Evolutionary conservation across 495 filamentous ascomycete genomes (phyloP), one percentile per base, ranked within the genome.

Genomic region (Xylona heveae): DNA sequence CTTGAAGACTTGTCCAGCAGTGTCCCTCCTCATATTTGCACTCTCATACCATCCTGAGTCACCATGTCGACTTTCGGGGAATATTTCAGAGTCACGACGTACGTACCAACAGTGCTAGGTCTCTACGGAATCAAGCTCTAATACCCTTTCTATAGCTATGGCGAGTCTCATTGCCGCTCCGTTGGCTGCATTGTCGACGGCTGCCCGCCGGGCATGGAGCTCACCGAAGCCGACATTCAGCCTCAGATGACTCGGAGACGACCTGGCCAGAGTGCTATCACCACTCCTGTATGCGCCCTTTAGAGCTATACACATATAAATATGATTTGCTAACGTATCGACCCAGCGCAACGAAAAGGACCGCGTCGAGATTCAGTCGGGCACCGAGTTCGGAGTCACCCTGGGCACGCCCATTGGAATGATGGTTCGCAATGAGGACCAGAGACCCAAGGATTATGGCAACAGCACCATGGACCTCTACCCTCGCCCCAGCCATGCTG

Each of bases 371-470:
- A 95, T 97, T 47, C 82, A 94, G 47, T 90, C 81, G 2, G 88
- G 88, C 28, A 91, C 81, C 2, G 90, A 95, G 49, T 81, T 80
- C 41, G 88, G 90, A 6, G 52, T 91, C 34, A 94, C 88, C 6
- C 60, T 95, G 23, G 88, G 88, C 14, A 90, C 88, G 8, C 88
- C 90, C 10, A 93, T 95, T 45, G 80, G 62, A 27, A 66, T 95
- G 57, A 47, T 81, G 31, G 85, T 95, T 13, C 58, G 69, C 48
- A 95, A 95, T 49, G 70, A 95, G 58, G 82, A 95, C 51, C 83
- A 93, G 45, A 57, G 88, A 34, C 88, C 85, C 8, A 78, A 90
- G 48, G 88, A 97, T 60, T 97, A 97, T 49, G 77, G 78, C 6
- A 68, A 71, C 46, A 71, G 70, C 43, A 94, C 84, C 25, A 97